Percentiles rank a stretch among this genome's conserved stretches.
These are phyloP conservation scores for Kazachstania sp. DNA, from an alignment of 1,139 yeast species.

Conservation along the genomic window DNA sequence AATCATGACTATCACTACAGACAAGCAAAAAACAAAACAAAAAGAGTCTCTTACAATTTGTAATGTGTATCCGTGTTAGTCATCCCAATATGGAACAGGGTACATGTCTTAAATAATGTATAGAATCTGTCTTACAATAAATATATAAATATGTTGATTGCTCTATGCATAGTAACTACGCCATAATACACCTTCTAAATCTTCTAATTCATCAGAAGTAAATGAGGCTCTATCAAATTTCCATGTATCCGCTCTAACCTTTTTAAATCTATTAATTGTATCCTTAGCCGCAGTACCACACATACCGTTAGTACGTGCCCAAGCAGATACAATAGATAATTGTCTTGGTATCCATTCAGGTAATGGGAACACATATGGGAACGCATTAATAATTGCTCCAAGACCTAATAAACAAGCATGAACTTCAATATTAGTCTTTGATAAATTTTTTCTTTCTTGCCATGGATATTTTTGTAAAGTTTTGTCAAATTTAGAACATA, in stretches of 20 bases:
- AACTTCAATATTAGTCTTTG: conserved; percentile 42
- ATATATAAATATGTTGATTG: no score
- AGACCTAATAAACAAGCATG: conserved; percentile 88
- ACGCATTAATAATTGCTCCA: conserved; percentile 83
- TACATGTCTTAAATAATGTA: no score
- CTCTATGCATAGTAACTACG: conserved; percentile 77
- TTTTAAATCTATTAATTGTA: conserved; percentile 74
- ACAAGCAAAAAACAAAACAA: no score
- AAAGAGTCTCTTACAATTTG: no score
- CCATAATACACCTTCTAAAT: conserved; percentile 89
- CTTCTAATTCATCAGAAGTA: conserved; percentile 73
- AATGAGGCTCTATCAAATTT: conserved; percentile 76
- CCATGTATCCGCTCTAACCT: conserved; percentile 94
- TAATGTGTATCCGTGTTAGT: no score
- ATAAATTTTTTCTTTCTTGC: conserved; percentile 32
- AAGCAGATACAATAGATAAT: conserved; percentile 58
- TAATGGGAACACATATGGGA: conserved; percentile 85
- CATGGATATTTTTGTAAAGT: conserved; percentile 29
- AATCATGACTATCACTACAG: no score
- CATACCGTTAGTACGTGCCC: conserved; percentile 57
- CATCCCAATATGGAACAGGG: no score
- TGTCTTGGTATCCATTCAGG: conserved; percentile 83
- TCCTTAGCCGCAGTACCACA: conserved; percentile 83
- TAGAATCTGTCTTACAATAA: no score
- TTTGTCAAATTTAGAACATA: conserved; percentile 36